Evolutionary conservation across 441 rosid species (phyloP).

Genomic region (Geranium incanum): DNA sequence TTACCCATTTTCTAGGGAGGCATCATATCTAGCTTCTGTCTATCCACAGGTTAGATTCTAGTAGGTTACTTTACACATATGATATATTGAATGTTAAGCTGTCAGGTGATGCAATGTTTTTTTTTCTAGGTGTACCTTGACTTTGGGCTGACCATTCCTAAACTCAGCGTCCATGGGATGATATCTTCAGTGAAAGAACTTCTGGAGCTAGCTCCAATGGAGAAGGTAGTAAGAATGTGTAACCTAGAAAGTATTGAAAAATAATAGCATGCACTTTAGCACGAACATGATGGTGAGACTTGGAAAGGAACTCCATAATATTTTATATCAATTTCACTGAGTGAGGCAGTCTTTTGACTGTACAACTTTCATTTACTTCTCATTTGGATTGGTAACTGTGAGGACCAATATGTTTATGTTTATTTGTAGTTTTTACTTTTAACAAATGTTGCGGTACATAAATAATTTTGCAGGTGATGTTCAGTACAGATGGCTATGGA

Average conservation of each 20-base stretch:
- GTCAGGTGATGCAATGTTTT: conserved; percentile 18
- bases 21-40: conserved; percentile 79
- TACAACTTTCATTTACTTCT: no score
- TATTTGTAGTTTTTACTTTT: not conserved
- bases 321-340: not conserved
- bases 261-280: not conserved
- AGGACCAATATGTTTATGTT: not conserved
- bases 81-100: not conserved
- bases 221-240: conserved; percentile 51
- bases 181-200: conserved; percentile 79
- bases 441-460: not conserved
- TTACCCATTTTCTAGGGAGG: conserved; percentile 93
- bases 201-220: conserved; percentile 72
- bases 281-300: not conserved
- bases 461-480: conserved; percentile 72
- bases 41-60: conserved; percentile 56
- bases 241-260: not conserved
- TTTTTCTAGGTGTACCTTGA: conserved; percentile 77
- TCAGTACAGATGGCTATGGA: conserved; percentile 93
- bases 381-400: no score
- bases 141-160: conserved; percentile 89
- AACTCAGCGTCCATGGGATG: conserved; percentile 88
- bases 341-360: not conserved
- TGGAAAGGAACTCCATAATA: not conserved
- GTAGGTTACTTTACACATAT: not conserved